Conservation (phyloP, 345 rosid species). For the Brassica cretica region DNA sequence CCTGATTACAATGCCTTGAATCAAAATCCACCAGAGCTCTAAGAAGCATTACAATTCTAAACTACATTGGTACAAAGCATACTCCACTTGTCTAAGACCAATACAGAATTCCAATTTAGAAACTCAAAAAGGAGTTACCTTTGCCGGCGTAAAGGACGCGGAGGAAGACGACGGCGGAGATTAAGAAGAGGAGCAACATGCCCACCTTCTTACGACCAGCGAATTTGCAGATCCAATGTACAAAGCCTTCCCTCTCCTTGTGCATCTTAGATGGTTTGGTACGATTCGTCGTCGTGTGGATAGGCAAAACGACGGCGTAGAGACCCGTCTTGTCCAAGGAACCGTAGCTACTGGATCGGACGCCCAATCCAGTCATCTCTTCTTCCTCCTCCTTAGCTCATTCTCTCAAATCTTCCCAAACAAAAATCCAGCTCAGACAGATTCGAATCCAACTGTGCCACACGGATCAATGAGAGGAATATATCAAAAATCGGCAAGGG, state of each 20-base stretch:
- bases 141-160: constrained; percentile 86
- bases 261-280: constrained; percentile 58
- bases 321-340: constrained; percentile 73
- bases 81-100: background rate
- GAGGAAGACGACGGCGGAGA: constrained; percentile 81
- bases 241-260: constrained; percentile 75
- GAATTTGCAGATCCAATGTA: constrained; percentile 86
- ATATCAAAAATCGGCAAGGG: constrained; percentile 25
- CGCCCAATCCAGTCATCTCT: constrained; percentile 72
- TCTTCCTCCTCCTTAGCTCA: constrained; percentile 32
- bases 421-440: constrained; percentile 14
- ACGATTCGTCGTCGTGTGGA: constrained; percentile 49
- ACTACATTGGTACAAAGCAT: background rate
- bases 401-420: constrained; percentile 42
- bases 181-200: constrained; percentile 77
- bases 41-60: background rate
- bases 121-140: constrained; percentile 41
- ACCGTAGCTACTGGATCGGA: constrained; percentile 85
- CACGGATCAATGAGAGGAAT: constrained; percentile 24
- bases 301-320: constrained; percentile 53
- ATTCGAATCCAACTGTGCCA: constrained; percentile 13
- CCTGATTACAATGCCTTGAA: constrained; percentile 48
- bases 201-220: constrained; percentile 95
- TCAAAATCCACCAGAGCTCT: constrained; percentile 1
- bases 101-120: background rate